Evolutionary conservation across 2,329 filamentous ascomycete species (phyloP), one percentile per base, ranked within the genome.

Genomic region (Chrysosphaeria jannelii): DNA sequence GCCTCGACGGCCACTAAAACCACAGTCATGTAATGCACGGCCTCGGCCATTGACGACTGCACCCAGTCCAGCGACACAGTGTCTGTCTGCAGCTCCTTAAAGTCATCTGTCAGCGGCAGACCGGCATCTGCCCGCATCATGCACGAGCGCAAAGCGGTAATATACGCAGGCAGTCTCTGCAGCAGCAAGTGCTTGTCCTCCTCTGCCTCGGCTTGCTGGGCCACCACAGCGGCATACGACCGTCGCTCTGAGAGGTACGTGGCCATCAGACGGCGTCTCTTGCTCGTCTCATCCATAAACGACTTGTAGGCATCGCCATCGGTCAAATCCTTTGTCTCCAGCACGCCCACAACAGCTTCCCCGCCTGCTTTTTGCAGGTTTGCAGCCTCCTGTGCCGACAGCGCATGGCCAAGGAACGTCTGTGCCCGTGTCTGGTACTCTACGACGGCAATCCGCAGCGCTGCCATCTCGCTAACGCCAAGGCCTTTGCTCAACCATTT

Each of bases 371-470:
- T 69, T 35, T 71, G 65, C 21, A 88, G 46, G 35, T 74, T 78
- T 26, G 65, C 55, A 10, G 64, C 51, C 48, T 88, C 75, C 34
- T 85, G 74, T 22, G 67, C 64, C 1, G 74, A 76, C 27, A 81
- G 60, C 2, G 64, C 61, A 9, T 57, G 58, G 20, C 64, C 51
- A 2, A 91, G 55, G 34, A 78, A 66, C 21, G 54, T 53, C n/a
- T 61, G 53, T n/a, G 76, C 51, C 17, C 76, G 62, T 31, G 58
- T 60, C 44, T 93, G 81, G 52, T 70, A 72, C 51, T 93, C 85
- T 21, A 85, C 46, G 5, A 88, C 49, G 3, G 67, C 67, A 20
- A 89, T 53, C 28, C 85, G 62, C 35, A 97, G 50, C 13, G 81
- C 78, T 8, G 68, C 61, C 20, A 85, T 50, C 40, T 91, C 66